Percentiles rank a stretch among this genome's conserved stretches.
Conservation (phyloP, 345 rosid species). For the Leavenworthia alabamica region DNA sequence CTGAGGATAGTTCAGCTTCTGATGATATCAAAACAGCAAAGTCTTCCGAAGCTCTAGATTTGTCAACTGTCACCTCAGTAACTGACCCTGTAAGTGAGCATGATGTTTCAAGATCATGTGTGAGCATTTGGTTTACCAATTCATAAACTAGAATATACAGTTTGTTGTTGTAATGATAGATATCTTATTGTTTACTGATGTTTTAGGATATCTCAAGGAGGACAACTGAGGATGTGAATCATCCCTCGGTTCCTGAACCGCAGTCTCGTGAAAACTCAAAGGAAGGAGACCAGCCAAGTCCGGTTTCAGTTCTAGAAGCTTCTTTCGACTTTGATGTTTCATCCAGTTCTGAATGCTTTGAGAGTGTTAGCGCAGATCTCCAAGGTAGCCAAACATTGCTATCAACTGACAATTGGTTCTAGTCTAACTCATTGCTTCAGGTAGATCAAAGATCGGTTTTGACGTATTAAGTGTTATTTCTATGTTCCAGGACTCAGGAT, state of each 20-base stretch:
- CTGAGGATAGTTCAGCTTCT: slow-evolving; percentile 37
- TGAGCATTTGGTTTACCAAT: slow-evolving; percentile 6
- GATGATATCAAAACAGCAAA: slow-evolving; percentile 30
- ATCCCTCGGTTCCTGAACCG: slow-evolving; percentile 38
- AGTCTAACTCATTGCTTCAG: neutral
- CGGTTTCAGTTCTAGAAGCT: slow-evolving; percentile 82
- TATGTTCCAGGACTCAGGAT: slow-evolving; percentile 62
- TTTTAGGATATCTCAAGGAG: slow-evolving; percentile 49
- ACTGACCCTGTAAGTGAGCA: slow-evolving; percentile 34
- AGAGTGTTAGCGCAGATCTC: slow-evolving; percentile 82
- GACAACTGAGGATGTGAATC: slow-evolving; percentile 31
- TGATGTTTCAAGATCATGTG: slow-evolving; percentile 33
- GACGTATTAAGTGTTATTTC: neutral
- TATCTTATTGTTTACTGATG: slow-evolving; percentile 3
- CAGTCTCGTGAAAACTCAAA: slow-evolving; percentile 52
- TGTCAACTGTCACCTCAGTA: slow-evolving; percentile 32
- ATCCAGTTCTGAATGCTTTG: slow-evolving; percentile 88
- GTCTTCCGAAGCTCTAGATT: slow-evolving; percentile 32
- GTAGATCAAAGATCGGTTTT: slow-evolving; percentile 9
- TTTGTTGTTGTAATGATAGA: too few relatives aligned
- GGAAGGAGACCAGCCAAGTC: slow-evolving; percentile 96
- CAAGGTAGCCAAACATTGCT: slow-evolving; percentile 83
- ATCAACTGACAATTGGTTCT: too few relatives aligned
- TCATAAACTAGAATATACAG: neutral
- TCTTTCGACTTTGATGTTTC: slow-evolving; percentile 71